Base-by-base conservation (phyloP, 1,284 basidiomycete species). In the Ceratobasidium sp. region DNA sequence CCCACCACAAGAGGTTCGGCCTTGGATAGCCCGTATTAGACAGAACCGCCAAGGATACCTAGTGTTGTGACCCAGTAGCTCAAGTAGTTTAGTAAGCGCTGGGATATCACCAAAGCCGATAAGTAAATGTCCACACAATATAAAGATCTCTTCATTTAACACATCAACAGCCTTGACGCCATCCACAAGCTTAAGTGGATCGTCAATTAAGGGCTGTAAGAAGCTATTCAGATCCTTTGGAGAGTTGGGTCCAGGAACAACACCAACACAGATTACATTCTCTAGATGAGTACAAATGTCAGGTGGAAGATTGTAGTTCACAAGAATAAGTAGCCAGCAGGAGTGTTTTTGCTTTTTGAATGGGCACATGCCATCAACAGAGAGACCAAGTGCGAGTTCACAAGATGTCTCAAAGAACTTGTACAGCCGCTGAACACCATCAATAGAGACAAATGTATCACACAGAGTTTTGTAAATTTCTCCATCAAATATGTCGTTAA, bases 371-470 rank as follows among this genome's bases (percentile, higher is more conserved):
- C 78, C 77, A 59, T 78, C 77, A 48, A 78, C 65, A 12, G 61
- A 66, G 15, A 73, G 61, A 10, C 78, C 78, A 33, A 79, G 67
- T 20, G 61, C 62, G 48, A 78, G 23, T 23, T 78, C 70, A 10
- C 68, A 5, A 52, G 20, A 12, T n/a, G 48, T 42, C 20, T 61
- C 56, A 23, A 74, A 78, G 61, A 62, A 84, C 13, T 54, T 52
- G 77, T 82, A 78, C 20, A 56, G 42, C 20, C 23, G 44, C 28
- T 78, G 54, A 15, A 79, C 26, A 1, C 82, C 83, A 76, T 83
- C 80, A n/a, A 65, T 65, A 5, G 5, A n/a, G 12, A 86, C 82
- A 48, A 74, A 13, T 4, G n/a, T 66, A 9, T 65, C 6, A 0
- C 73, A 73, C 0, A 86, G 79, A 0, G 62, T 28, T 6, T 79